phyloP scores from a whole-genome alignment of 345 rosid genomes.

The Pistacia integerrima region DNA sequence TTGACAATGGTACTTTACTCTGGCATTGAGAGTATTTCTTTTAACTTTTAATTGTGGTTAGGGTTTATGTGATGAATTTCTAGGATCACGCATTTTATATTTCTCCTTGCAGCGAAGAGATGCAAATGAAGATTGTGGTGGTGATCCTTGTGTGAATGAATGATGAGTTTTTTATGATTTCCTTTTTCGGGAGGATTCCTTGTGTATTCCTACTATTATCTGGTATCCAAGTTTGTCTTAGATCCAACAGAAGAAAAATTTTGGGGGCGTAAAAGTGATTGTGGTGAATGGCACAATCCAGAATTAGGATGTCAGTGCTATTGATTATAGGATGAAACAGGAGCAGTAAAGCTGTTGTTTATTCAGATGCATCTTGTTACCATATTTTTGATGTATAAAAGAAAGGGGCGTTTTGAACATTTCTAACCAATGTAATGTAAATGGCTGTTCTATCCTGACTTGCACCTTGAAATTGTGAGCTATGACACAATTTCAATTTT shows the following conservation, averaged over 20 bases:
- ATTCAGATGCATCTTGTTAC: background rate
- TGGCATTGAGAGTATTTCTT: background rate
- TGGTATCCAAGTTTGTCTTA: background rate
- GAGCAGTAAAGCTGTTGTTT: background rate
- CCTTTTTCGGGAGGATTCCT: background rate
- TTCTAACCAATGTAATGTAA: background rate
- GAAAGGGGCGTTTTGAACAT: background rate
- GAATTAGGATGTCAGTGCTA: background rate
- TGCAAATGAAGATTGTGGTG: slow-evolving; percentile 26
- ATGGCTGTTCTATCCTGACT: background rate
- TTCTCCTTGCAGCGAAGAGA: slow-evolving; percentile 29
- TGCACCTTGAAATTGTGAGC: background rate
- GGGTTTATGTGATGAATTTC: slow-evolving; percentile 5
- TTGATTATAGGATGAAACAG: background rate
- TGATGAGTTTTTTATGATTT: slow-evolving; percentile 3
- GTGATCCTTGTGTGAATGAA: slow-evolving; percentile 23
- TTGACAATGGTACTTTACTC: background rate
- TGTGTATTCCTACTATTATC: background rate
- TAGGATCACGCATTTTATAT: slow-evolving; percentile 3
- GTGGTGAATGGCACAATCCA: background rate
- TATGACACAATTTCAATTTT: background rate
- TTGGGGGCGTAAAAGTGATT: background rate
- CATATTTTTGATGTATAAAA: background rate
- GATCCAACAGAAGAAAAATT: background rate
- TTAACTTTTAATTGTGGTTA: background rate